Conservation (phyloP, 306 rosid genomes). For the Ormosia semicastrata region DNA sequence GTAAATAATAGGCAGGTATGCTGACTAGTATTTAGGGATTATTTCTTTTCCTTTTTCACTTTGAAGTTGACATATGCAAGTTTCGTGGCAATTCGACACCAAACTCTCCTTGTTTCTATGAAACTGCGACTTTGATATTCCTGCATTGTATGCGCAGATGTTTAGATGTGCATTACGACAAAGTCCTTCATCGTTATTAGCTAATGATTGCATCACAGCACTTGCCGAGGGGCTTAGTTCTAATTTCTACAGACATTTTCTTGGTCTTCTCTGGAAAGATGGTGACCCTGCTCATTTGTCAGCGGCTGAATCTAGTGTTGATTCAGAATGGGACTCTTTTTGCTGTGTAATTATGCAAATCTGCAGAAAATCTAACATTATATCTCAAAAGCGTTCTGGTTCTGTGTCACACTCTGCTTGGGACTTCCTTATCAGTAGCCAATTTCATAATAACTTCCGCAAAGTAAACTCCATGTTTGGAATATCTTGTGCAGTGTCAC, state of each 20-base stretch:
- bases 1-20: conserved; percentile 78
- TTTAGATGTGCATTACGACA: conserved; percentile 76
- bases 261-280: conserved; percentile 88
- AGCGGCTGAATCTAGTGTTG: conserved; percentile 50
- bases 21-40: conserved; percentile 9
- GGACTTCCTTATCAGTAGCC: conserved; percentile 82
- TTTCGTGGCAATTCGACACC: conserved; percentile 12
- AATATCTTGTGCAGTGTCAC: conserved; percentile 40
- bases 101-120: background rate
- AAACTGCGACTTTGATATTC: conserved; percentile 8
- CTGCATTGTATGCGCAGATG: conserved; percentile 53
- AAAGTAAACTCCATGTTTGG: conserved; percentile 51
- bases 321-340: conserved; percentile 82
- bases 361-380: conserved; percentile 44
- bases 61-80: conserved; percentile 7
- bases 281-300: conserved; percentile 58
- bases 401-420: conserved; percentile 58
- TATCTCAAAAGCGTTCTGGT: conserved; percentile 38
- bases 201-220: conserved; percentile 85
- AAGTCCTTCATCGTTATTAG: conserved; percentile 73
- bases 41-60: conserved; percentile 6
- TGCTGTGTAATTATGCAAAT: conserved; percentile 63
- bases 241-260: conserved; percentile 68
- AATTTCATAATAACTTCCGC: conserved; percentile 69
- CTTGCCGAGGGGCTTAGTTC: conserved; percentile 85